Evolutionary conservation across 2,329 filamentous ascomycete species (phyloP).

Genomic region (Teratosphaeria viscida): DNA sequence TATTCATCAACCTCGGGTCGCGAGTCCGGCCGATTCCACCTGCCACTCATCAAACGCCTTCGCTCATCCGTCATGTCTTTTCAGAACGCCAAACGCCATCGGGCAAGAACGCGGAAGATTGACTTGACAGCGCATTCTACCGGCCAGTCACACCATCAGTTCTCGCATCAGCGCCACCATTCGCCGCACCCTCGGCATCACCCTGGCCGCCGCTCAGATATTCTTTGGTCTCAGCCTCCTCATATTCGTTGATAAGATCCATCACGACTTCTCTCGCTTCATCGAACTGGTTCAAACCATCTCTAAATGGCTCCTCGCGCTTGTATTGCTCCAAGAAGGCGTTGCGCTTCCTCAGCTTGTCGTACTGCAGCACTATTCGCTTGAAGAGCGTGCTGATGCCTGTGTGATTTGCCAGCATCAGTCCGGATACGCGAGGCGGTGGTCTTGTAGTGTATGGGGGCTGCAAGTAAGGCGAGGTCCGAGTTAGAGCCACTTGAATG

Average conservation of each 20-base stretch:
- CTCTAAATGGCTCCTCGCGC: slow-evolving; percentile 84
- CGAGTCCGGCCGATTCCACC: neutral
- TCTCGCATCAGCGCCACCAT: slow-evolving; percentile 22
- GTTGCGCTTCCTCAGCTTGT: slow-evolving; percentile 88
- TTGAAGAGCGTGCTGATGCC: slow-evolving; percentile 96
- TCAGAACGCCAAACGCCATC: neutral
- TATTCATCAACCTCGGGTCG: neutral
- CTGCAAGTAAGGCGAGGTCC: slow-evolving; percentile 90
- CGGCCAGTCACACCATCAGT: slow-evolving; percentile 26
- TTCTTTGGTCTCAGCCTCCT: slow-evolving; percentile 82
- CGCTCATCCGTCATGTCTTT: neutral
- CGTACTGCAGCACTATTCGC: slow-evolving; percentile 83
- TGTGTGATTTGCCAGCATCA: slow-evolving; percentile 98
- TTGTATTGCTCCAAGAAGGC: slow-evolving; percentile 96
- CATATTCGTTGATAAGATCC: slow-evolving; percentile 88
- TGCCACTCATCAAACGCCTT: neutral
- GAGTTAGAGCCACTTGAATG: slow-evolving; percentile 93
- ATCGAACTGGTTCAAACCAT: slow-evolving; percentile 89
- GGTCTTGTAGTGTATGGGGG: slow-evolving; percentile 91
- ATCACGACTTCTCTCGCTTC: slow-evolving; percentile 85
- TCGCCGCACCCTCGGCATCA: slow-evolving; percentile 15
- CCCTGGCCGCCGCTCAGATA: slow-evolving; percentile 60
- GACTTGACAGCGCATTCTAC: neutral
- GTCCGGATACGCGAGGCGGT: slow-evolving; percentile 74
- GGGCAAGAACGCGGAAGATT: neutral